These are phyloP conservation scores for Cyberlindnera lachancei DNA, from an alignment of 805 yeast genomes.

Conservation along the genomic window DNA sequence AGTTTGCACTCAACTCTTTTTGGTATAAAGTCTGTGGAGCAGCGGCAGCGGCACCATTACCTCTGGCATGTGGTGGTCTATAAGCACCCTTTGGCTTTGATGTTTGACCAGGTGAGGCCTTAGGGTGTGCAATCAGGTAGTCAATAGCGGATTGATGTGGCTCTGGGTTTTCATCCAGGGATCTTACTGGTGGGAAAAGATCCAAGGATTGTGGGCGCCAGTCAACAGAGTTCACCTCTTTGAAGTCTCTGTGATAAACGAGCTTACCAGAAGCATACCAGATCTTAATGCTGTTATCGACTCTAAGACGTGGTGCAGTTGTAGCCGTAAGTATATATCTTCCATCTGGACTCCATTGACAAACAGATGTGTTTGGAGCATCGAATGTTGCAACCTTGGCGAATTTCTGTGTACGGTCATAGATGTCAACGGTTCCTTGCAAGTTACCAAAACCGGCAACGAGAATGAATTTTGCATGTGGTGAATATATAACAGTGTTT, in stretches of 20 bases:
- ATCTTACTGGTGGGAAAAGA: conserved; percentile 30
- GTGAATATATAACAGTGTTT: conserved; percentile 86
- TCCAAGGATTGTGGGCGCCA: conserved; percentile 62
- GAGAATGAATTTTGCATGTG: conserved; percentile 83
- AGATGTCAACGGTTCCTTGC: conserved; percentile 92
- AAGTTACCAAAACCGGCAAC: conserved; percentile 98
- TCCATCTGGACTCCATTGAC: conserved; percentile 98
- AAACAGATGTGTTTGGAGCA: conserved; percentile 92
- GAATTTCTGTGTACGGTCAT: conserved; percentile 86
- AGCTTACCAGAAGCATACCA: conserved; percentile 90
- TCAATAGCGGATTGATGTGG: conserved; percentile 69
- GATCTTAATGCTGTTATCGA: conserved; percentile 87
- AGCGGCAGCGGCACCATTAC: conserved; percentile 25
- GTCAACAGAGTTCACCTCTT: conserved; percentile 69
- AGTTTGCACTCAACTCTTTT: conserved; percentile 36
- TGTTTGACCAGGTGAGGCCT: conserved; percentile 24
- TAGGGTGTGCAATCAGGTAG: conserved; percentile 33
- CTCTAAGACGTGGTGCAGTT: conserved; percentile 93
- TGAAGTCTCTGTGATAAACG: conserved; percentile 68
- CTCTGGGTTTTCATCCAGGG: conserved; percentile 45
- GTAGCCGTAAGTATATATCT: conserved; percentile 90
- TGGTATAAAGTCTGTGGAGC: conserved; percentile 46
- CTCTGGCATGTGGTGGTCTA: conserved; percentile 93
- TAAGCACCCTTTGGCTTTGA: conserved; percentile 81
- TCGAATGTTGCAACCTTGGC: conserved; percentile 71